Base-by-base conservation (phyloP, 2,329 filamentous ascomycete species). In the Diaporthe vexans region DNA sequence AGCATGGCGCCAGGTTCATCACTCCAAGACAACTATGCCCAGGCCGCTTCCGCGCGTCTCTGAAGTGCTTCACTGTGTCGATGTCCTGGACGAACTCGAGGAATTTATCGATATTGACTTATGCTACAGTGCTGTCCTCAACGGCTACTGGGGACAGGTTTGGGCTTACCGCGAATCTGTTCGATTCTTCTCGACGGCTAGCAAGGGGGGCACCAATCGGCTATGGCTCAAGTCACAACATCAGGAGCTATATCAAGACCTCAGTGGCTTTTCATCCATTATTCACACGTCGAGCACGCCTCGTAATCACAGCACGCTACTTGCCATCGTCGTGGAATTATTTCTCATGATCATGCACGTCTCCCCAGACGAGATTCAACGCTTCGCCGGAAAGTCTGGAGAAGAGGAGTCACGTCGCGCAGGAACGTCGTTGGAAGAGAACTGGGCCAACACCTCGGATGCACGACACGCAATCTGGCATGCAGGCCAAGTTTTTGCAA, bases 61-160 rank as follows among this genome's bases (percentile, higher is more conserved):
- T 5, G 78, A 81, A 4, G 73, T 78, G n/a, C 76, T 78, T 73
- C 77, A 78, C 33, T 76, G 74, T 54, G 76, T 77, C 17, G 73
- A 75, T 13, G 52, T 75, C 15, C 76, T 79, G 15, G 78, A 80
- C 51, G 73, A 73, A 8, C 76, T 77, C 7, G 75, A 76, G 51
- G 77, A 79, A 29, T 75, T 76, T 26, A 77, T 80, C n/a, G 81
- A 82, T 59, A 74, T 79, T 29, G 81, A 82, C 68, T 77, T 82
- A 24, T 81, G 79, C 75, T 78, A 81, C 59, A 77, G 76, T 37
- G 77, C 78, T 11, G 35, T 81, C 0, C 76, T 82, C 0, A 78
- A 81, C 63, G 79, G 79, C n/a, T 82, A 79, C 70, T 81, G 80
- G 80, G 79, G 79, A 19, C 80, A 81, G 58, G 80, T 82, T n/a